Conservation (phyloP, 2,329 filamentous ascomycete genomes). For the Stromatinia cepivora region DNA sequence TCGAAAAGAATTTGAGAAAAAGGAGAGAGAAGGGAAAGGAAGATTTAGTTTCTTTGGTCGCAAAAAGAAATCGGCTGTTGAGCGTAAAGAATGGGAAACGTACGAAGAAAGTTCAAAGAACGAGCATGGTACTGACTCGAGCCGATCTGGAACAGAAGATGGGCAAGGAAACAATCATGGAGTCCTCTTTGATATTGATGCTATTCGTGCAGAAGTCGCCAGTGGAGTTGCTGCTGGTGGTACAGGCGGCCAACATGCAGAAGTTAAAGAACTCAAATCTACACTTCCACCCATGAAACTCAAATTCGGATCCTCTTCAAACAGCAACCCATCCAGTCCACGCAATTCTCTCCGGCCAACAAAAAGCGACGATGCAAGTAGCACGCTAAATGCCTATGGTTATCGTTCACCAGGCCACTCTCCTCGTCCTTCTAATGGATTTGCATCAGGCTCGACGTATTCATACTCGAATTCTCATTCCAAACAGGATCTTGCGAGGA, state of each 20-base stretch:
- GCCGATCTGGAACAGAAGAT: conserved; percentile 29
- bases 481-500: conserved; percentile 1
- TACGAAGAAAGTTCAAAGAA: conserved; percentile 71
- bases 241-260: conserved; percentile 43
- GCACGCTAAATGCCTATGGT: conserved; percentile 34
- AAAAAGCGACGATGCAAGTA: conserved; percentile 49
- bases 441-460: conserved; percentile 1
- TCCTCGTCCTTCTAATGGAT: conserved; percentile 26
- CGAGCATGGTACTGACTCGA: conserved; percentile 40
- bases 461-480: conserved; percentile 21
- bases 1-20: conserved; percentile 78
- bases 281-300: conserved; percentile 91
- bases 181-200: conserved; percentile 92
- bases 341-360: conserved; percentile 46
- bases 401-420: conserved; percentile 24
- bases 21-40: conserved; percentile 60
- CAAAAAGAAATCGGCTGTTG: conserved; percentile 67
- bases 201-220: conserved; percentile 83
- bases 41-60: conserved; percentile 77
- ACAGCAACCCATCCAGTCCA: conserved; percentile 25
- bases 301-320: conserved; percentile 46
- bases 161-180: conserved; percentile 41
- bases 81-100: conserved; percentile 91
- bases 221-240: neutral
- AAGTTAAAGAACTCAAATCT: conserved; percentile 79